phyloP scores from a whole-genome alignment of 352 stramenopile species.

The Peronosclerospora sorghi region DNA sequence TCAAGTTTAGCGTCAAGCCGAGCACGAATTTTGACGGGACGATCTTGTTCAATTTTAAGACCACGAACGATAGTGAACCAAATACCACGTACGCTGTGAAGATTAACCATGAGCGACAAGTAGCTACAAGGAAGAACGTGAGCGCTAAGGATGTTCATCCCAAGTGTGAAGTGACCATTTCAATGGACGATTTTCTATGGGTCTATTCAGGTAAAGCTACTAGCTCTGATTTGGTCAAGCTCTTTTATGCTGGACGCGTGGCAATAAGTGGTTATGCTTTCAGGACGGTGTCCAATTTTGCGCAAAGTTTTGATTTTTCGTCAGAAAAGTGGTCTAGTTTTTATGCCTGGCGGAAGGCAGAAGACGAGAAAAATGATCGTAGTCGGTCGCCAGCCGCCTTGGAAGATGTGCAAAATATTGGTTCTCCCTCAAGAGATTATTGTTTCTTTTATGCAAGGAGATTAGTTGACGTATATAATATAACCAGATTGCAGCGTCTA shows the following conservation, averaged over 20 bases:
- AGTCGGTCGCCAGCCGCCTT: constrained; percentile 21
- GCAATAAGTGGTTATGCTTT: constrained; percentile 76
- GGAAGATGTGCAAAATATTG: constrained; percentile 35
- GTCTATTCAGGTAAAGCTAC: constrained; percentile 82
- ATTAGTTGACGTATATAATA: constrained; percentile 51
- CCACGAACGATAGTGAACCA: constrained; percentile 18
- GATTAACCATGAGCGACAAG: constrained; percentile 34
- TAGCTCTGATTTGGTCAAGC: constrained; percentile 57
- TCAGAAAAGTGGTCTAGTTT: constrained; percentile 70
- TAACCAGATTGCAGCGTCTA: constrained; percentile 57
- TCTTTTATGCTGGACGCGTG: constrained; percentile 73
- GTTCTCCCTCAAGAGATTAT: constrained; percentile 50
- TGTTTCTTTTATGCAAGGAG: constrained; percentile 58
- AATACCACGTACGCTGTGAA: constrained; percentile 63
- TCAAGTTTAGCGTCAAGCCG: constrained; percentile 74
- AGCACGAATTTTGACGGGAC: constrained; percentile 59
- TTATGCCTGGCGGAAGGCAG: constrained; percentile 46
- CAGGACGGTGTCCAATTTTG: constrained; percentile 67
- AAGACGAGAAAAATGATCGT: constrained; percentile 26
- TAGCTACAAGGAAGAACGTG: constrained; percentile 51
- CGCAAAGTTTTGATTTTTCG: constrained; percentile 80
- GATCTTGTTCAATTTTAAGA: constrained; percentile 81
- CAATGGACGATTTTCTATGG: constrained; percentile 79
- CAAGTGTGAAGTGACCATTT: constrained; percentile 73
- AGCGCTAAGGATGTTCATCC: constrained; percentile 26